Evolutionary conservation across 2,329 filamentous ascomycete species (phyloP).

Genomic region (Microdochium bolleyi): DNA sequence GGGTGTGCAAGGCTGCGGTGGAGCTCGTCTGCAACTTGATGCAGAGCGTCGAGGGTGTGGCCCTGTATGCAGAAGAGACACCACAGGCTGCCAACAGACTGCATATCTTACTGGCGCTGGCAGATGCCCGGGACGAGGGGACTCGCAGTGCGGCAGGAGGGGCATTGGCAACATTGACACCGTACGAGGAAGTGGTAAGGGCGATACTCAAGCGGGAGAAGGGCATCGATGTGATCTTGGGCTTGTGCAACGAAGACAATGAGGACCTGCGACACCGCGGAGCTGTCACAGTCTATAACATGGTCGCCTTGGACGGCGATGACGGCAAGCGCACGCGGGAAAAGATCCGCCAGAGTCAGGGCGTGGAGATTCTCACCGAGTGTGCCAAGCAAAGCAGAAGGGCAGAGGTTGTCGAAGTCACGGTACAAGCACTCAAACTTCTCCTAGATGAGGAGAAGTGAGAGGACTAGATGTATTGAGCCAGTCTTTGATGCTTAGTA

Average conservation of each 20-base stretch:
- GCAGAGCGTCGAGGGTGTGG: slow-evolving; percentile 56
- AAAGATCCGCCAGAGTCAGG: slow-evolving; percentile 54
- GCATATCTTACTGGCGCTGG: slow-evolving; percentile 78
- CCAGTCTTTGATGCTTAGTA: no score
- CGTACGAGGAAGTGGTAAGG: slow-evolving; percentile 66
- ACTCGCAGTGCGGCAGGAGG: slow-evolving; percentile 82
- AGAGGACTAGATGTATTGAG: not conserved
- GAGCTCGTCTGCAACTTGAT: slow-evolving; percentile 91
- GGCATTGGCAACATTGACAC: slow-evolving; percentile 76
- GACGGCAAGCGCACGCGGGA: slow-evolving; percentile 52
- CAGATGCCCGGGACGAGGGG: slow-evolving; percentile 73
- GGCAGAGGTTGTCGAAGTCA: slow-evolving; percentile 61
- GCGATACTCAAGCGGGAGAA: slow-evolving; percentile 63
- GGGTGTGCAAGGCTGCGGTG: slow-evolving; percentile 74
- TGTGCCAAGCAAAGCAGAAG: slow-evolving; percentile 62
- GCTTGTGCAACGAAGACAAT: slow-evolving; percentile 65
- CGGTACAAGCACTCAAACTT: slow-evolving; percentile 65
- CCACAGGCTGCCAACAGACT: slow-evolving; percentile 64
- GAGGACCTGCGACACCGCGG: slow-evolving; percentile 66
- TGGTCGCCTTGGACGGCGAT: slow-evolving; percentile 60
- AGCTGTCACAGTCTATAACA: slow-evolving; percentile 65
- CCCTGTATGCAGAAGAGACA: slow-evolving; percentile 60
- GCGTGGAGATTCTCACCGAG: slow-evolving; percentile 59
- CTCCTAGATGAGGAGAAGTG: slow-evolving; percentile 34
- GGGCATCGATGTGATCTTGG: slow-evolving; percentile 72